Base-by-base conservation (phyloP, 2,329 filamentous ascomycete genomes). In the Fusarium nodosum region DNA sequence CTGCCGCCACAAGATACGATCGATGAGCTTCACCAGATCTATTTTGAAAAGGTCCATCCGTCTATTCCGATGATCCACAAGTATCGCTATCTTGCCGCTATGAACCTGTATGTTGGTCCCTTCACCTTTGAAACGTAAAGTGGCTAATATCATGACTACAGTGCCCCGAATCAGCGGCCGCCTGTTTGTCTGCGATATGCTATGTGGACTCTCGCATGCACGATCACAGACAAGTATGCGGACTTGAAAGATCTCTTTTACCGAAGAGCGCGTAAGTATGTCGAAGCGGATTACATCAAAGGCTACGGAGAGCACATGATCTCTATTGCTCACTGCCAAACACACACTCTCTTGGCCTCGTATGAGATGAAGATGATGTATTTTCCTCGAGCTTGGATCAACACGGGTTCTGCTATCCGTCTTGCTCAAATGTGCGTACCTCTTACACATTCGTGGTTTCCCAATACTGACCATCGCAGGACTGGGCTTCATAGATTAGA, bases 321-420 rank as follows among this genome's bases (percentile, higher is more conserved):
- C 71, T 95, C 91, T 2, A 84, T 97, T 31, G 90, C 91, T 18
- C 93, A 97, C 78, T 92, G 91, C 52, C 96, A 99, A 78, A 89
- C 93, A 2, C 97, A 97, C 86, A 84, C 90, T 28, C 82, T 98
- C 22, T 85, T 97, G 48, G 88, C 90, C 8, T 89, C 87, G 1
- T 97, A 97, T 74, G 96, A 99, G 79, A 98, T 97, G 84, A 97
- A 95, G 81, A 92, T 93, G 86, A 97, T 98, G 93, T 97, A 94
- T 78, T 98, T 98, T 73, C 95, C 96, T 2, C 86, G 96, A 70
- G 96, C 96, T 1, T 98, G 96, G 96, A 89, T 97, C 82, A 97
- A 93, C 72, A 91, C 93, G 4, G 96, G 95, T 24, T 86, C 92
- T 65, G 91, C 91, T 7, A 88, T 91, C n/a, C 88, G 95, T 52